Evolutionary conservation across 1,284 basidiomycete species (phyloP).

Genomic region (Salmacisia buchloeana): DNA sequence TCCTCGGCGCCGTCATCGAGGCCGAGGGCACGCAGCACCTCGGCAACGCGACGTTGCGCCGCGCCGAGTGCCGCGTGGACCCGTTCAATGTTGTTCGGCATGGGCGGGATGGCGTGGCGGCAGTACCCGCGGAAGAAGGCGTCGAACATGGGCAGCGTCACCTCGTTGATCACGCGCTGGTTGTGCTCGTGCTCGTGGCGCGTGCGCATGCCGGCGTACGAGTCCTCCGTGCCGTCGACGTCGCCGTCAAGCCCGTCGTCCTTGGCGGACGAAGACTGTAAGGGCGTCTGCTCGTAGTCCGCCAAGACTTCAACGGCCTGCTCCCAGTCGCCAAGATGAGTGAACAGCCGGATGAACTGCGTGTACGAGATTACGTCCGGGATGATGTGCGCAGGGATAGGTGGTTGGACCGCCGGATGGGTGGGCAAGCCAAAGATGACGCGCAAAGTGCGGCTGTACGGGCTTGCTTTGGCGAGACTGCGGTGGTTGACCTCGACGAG

Average conservation of each 20-base stretch:
- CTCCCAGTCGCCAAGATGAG: conserved; percentile 4
- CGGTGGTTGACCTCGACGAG: neutral
- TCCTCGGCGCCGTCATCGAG: neutral
- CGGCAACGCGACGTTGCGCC: neutral
- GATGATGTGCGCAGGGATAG: neutral
- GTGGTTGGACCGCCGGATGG: neutral
- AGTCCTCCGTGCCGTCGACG: neutral
- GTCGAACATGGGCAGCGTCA: conserved; percentile 1
- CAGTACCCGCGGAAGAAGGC: neutral
- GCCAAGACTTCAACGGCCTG: conserved; percentile 1
- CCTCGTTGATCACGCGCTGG: neutral
- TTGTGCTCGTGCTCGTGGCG: too few relatives aligned
- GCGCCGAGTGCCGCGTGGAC: neutral
- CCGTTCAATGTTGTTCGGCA: neutral
- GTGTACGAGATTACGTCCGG: neutral
- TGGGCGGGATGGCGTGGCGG: neutral
- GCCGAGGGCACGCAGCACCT: neutral
- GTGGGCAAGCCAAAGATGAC: neutral
- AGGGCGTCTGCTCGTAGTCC: neutral
- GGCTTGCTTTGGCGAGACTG: neutral
- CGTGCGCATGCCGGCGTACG: too few relatives aligned
- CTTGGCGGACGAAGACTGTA: neutral
- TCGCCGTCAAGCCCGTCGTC: neutral
- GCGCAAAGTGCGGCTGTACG: neutral
- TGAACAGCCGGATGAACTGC: neutral